Conservation (phyloP, 805 yeast species). For the Starmerella cellae region DNA sequence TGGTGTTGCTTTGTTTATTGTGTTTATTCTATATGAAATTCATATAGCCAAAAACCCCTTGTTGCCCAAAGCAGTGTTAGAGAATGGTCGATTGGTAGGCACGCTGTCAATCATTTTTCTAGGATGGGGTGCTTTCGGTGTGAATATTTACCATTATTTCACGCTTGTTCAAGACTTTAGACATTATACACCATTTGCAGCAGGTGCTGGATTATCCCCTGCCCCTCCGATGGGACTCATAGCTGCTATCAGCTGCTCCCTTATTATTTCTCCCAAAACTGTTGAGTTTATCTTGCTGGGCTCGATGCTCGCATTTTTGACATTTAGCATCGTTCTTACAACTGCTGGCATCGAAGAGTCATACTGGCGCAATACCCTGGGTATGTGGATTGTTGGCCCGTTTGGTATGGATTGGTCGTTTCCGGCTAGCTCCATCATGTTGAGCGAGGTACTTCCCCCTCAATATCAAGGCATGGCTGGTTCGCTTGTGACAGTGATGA, state of each 20-base stretch:
- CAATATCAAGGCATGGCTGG: conserved; percentile 68
- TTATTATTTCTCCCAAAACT: conserved; percentile 34
- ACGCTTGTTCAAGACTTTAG: conserved; percentile 39
- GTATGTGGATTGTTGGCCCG: conserved; percentile 41
- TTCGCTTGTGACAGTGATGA: conserved; percentile 52
- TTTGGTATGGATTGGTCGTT: conserved; percentile 71
- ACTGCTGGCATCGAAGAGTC: conserved; percentile 45
- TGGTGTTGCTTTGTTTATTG: conserved; percentile 33
- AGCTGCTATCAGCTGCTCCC: conserved; percentile 43
- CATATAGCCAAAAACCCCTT: conserved; percentile 37
- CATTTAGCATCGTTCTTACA: conserved; percentile 42
- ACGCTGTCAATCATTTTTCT: conserved; percentile 40
- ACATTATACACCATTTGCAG: conserved; percentile 34
- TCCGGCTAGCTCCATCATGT: conserved; percentile 54
- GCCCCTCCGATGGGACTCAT: conserved; percentile 40
- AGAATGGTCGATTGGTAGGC: conserved; percentile 32
- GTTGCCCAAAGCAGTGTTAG: conserved; percentile 40
- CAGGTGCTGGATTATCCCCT: conserved; percentile 37
- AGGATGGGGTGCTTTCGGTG: conserved; percentile 72
- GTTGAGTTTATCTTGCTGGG: conserved; percentile 40
- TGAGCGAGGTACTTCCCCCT: conserved; percentile 46
- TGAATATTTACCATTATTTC: conserved; percentile 56
- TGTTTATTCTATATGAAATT: conserved; percentile 40
- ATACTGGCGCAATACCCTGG: conserved; percentile 46
- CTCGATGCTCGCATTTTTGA: conserved; percentile 41